Base-by-base conservation (phyloP, 495 filamentous ascomycete species). In the Bacidia gigantensis region DNA sequence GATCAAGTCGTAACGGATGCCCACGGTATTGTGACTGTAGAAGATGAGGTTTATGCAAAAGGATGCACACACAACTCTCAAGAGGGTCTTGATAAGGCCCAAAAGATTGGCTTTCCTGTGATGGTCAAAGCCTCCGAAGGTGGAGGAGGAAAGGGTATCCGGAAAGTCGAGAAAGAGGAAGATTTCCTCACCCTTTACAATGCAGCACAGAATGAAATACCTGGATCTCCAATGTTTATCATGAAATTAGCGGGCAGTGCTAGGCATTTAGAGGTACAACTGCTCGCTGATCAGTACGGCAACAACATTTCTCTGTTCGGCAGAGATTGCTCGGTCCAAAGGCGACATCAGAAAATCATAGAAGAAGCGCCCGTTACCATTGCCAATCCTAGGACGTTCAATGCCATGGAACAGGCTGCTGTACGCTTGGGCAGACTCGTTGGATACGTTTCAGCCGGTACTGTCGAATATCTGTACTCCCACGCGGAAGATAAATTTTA, bases 91-190 rank as follows among this genome's bases (percentile, higher is more conserved):
- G 72, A 74, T 59, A 88, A 86, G 66, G 92, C 92, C 41, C 77
- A 72, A 61, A 77, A 88, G 64, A 99, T 99, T 62, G 92, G 92
- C 45, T 97, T 97, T 71, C 92, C 92, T 11, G 85, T 99, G 67
- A 99, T 99, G 92, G 84, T 99, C 62, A 99, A 99, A 73, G 92
- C 92, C 18, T 97, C 92, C n/a, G 92, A 99, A 74, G 92, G 92
- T 73, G 92, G 92, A 71, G 92, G 92, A 71, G 92, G 92, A 64
- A 99, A 99, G 76, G 92, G 92, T 79, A 99, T 99, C 65, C 86
- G 92, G 60, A 97, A 96, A 71, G 93, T 89, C 52, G 79, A 94
- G 48, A 75, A 68, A 24, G 89, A 95, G 63, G 86, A 89, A 49
- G 78, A 84, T 40, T 99, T 99, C 63, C 72, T 77, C 56, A 68